phyloP scores from a whole-genome alignment of 169 alveolate species.

The Eimeria sp. region DNA sequence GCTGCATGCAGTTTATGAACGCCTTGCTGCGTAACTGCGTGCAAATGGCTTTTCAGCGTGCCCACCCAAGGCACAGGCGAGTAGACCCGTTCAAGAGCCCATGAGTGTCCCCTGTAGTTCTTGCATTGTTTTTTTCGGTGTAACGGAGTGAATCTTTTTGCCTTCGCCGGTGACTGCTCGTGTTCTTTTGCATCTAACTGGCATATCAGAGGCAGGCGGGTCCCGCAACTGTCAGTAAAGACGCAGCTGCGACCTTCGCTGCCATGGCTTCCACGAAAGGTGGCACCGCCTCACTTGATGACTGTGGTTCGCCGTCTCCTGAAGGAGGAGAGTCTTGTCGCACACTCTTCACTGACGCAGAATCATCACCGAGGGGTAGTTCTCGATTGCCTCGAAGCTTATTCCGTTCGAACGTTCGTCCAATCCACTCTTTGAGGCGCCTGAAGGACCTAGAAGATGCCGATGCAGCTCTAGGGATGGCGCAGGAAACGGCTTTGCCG shows the following conservation, averaged over 20 bases:
- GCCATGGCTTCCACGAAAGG: background rate
- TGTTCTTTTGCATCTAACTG: background rate
- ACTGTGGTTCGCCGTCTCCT: background rate
- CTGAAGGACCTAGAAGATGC: conserved; percentile 59
- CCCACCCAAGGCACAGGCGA: background rate
- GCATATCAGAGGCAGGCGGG: background rate
- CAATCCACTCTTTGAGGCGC: conserved; percentile 35
- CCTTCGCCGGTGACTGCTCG: background rate
- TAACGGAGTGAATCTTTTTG: background rate
- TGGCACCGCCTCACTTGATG: background rate
- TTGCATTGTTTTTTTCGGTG: background rate
- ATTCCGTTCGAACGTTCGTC: background rate
- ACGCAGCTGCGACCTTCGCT: background rate
- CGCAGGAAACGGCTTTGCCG: background rate
- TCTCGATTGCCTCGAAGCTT: conserved; percentile 1
- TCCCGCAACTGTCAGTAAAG: background rate
- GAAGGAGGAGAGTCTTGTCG: background rate
- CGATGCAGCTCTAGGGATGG: conserved; percentile 20
- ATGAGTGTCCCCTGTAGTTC: background rate
- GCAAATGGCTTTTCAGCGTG: background rate
- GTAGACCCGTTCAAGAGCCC: background rate
- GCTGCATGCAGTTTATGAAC: background rate
- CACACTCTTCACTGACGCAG: background rate
- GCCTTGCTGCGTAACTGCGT: background rate
- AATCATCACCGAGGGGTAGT: background rate